A percentile compares a stretch with the other conserved stretches of the same genome.
phyloP scores from a whole-genome alignment of 441 rosid genomes.

The Pelargonium australe region DNA sequence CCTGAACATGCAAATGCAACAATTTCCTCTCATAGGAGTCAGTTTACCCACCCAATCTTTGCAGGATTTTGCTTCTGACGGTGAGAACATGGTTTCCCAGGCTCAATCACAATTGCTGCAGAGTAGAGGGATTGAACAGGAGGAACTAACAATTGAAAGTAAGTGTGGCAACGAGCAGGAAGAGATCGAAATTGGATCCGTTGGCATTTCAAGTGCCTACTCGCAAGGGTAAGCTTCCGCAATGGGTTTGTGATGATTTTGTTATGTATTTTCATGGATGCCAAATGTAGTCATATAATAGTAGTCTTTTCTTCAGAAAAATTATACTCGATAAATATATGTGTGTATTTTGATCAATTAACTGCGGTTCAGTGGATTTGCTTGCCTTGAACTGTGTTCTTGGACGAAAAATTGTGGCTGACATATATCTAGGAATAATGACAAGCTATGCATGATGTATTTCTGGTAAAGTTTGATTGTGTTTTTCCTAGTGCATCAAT shows the following conservation, averaged over 20 bases:
- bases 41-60: conserved; percentile 29
- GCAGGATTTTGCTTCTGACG: conserved; percentile 38
- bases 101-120: conserved; percentile 42
- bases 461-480: background rate
- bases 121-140: conserved; percentile 12
- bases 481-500: background rate
- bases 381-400: background rate
- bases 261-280: conserved; percentile 1
- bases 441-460: background rate
- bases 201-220: conserved; percentile 34
- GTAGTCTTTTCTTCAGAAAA: background rate
- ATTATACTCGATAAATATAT: background rate
- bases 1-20: conserved; percentile 31
- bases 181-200: conserved; percentile 28
- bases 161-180: conserved; percentile 32
- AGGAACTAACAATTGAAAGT: conserved; percentile 22
- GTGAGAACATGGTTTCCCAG: conserved; percentile 41
- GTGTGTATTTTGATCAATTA: background rate
- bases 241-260: background rate
- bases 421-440: background rate
- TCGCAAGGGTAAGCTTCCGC: conserved; percentile 47
- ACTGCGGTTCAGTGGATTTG: background rate
- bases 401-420: background rate
- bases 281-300: background rate
- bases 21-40: conserved; percentile 31